Evolutionary conservation across 2,329 filamentous ascomycete genomes (phyloP), one percentile per base, ranked within the genome.

Genomic region (Pseudonectria foliicola): DNA sequence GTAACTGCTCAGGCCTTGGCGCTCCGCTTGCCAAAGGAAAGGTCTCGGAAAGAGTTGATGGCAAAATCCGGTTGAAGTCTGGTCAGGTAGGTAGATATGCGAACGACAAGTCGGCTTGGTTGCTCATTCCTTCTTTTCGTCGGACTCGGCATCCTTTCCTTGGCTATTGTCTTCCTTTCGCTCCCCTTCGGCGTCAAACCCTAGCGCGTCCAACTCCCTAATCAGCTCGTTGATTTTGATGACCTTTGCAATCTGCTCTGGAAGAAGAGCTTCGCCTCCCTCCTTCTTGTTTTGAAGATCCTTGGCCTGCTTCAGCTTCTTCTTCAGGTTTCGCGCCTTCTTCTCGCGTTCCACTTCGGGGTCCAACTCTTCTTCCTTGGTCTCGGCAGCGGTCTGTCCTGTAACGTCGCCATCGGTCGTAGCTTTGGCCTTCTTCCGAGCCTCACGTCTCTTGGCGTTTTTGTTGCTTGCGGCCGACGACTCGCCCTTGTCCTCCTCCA

Each of bases 161-260:
- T 36, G 38, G 14, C 44, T 43, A 3, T 33, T 11, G 27, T 50
- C 45, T 6, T 40, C 36, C 45, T 68, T 70, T 2, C 64, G 62
- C 44, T 89, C 83, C 3, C 82, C 86, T 8, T 93, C 83, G 1
- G 75, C 64, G 57, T 93, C 83, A 44, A 96, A 87, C 0, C 90
- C 90, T 18, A 98, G 69, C 3, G 76, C 73, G 51, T 93, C 85
- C 37, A 98, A 66, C 57, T 96, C 89, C 10, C 88, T 77, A 38
- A 95, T 80, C 33, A 98, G 73, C 66, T 98, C 92, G 44, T 86
- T 87, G 58, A 98, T 95, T 63, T 92, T 94, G 59, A 95, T 93
- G 36, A 98, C 86, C 67, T 98, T 98, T 50, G 90, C 88, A 45
- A 96, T 82, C 65, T 98, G 92, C 65, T 98, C 92, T 0, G 89